A percentile compares a stretch with the other conserved stretches of the same genome.
Conservation (phyloP, 495 filamentous ascomycete species). For the Letharia columbiana region DNA sequence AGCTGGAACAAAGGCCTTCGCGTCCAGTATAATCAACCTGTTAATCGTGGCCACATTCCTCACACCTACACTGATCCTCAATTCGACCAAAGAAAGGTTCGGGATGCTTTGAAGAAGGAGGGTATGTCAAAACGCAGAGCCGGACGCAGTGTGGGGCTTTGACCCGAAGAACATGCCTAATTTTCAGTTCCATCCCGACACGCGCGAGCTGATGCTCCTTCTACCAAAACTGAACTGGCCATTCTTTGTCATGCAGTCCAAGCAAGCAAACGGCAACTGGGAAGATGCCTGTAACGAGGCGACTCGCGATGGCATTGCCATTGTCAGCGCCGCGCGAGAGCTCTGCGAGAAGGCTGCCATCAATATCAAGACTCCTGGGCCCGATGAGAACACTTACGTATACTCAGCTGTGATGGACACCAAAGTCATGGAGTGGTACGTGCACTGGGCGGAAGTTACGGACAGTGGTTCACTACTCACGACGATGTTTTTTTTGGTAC, state of each 20-base stretch:
- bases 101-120: neutral
- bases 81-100: no score
- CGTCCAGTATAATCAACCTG: no score
- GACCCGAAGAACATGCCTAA: neutral
- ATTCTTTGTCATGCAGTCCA: slow-evolving; percentile 14
- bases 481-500: no score
- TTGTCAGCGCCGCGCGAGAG: slow-evolving; percentile 8
- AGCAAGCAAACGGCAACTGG: slow-evolving; percentile 2
- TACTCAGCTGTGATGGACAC: slow-evolving; percentile 10
- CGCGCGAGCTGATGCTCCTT: neutral
- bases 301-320: slow-evolving; percentile 6
- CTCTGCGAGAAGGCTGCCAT: neutral
- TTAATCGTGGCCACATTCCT: no score
- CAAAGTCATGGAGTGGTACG: slow-evolving; percentile 10
- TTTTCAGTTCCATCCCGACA: neutral
- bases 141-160: neutral
- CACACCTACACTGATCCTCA: no score
- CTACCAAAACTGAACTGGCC: slow-evolving; percentile 3
- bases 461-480: no score
- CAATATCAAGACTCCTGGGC: neutral
- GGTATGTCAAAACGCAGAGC: neutral
- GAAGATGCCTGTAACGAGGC: slow-evolving; percentile 13
- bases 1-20: no score
- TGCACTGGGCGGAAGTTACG: slow-evolving; percentile 14
- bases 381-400: slow-evolving; percentile 13